Conservation (phyloP, 1,139 yeast species). For the Protomyces gravidus region DNA sequence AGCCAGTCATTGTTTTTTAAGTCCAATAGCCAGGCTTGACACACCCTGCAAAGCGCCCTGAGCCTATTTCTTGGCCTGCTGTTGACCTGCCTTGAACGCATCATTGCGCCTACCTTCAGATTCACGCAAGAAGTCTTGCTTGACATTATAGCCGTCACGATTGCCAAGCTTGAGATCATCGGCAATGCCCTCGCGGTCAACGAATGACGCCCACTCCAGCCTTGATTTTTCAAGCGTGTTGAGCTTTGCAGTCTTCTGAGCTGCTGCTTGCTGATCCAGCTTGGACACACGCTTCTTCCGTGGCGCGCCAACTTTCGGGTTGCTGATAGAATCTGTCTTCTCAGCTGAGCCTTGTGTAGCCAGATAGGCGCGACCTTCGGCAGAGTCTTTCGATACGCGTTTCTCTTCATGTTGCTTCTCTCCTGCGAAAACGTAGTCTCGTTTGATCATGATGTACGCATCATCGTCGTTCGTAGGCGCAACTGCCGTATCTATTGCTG, state of each 20-base stretch:
- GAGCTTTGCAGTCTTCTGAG: constrained; percentile 61
- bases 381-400: constrained; percentile 68
- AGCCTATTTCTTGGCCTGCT: constrained; percentile 35
- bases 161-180: constrained; percentile 78
- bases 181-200: constrained; percentile 74
- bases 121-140: constrained; percentile 79
- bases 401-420: constrained; percentile 71
- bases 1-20: no score
- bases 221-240: constrained; percentile 90
- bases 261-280: constrained; percentile 52
- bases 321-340: not conserved
- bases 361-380: constrained; percentile 76
- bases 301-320: not conserved
- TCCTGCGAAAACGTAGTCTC: constrained; percentile 88
- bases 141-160: constrained; percentile 77
- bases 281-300: constrained; percentile 49
- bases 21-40: no score
- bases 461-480: constrained; percentile 37
- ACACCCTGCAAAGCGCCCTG: no score
- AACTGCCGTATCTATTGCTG: constrained; percentile 31
- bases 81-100: constrained; percentile 57
- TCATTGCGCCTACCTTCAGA: constrained; percentile 65
- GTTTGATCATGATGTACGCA: constrained; percentile 62
- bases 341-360: constrained; percentile 14
- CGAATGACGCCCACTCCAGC: constrained; percentile 93